Evolutionary conservation across 768 basidiomycete species (phyloP).

Genomic region (Suillus plorans): DNA sequence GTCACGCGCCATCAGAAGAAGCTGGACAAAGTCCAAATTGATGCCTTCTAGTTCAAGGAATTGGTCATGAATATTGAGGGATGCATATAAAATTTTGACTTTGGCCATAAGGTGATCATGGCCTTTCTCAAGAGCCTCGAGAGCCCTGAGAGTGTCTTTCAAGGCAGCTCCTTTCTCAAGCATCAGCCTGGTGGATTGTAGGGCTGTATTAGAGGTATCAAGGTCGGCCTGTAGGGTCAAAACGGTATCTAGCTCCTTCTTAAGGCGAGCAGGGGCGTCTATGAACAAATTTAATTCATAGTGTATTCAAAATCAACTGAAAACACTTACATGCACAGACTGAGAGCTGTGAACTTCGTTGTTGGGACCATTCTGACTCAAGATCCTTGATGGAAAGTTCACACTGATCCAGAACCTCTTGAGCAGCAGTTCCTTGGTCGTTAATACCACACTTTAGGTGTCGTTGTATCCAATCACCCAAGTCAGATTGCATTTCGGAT

Average conservation of each 20-base stretch:
- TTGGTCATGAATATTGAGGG: slow-evolving; percentile 32
- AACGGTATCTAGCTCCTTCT: slow-evolving; percentile 33
- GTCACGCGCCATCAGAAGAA: slow-evolving; percentile 35
- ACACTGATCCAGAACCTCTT: slow-evolving; percentile 17
- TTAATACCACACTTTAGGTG: slow-evolving; percentile 18
- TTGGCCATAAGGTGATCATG: slow-evolving; percentile 21
- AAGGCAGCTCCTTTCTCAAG: slow-evolving; percentile 9
- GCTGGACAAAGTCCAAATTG: slow-evolving; percentile 28
- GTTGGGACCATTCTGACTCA: slow-evolving; percentile 32
- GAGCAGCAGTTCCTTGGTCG: slow-evolving; percentile 14
- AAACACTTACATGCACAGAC: slow-evolving; percentile 26
- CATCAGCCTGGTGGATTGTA: slow-evolving; percentile 13
- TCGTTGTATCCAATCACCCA: slow-evolving; percentile 34
- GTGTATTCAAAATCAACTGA: slow-evolving; percentile 14
- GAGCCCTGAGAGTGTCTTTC: slow-evolving; percentile 12
- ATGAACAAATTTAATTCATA: slow-evolving; percentile 9
- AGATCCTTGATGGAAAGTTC: slow-evolving; percentile 20
- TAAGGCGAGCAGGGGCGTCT: slow-evolving; percentile 31
- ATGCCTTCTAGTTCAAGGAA: slow-evolving; percentile 35
- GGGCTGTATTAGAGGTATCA: slow-evolving; percentile 21
- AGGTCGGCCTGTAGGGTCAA: slow-evolving; percentile 31
- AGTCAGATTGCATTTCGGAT: slow-evolving; percentile 22
- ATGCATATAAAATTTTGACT: slow-evolving; percentile 33
- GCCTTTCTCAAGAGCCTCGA: slow-evolving; percentile 15
- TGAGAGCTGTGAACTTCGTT: slow-evolving; percentile 32